phyloP scores from a whole-genome alignment of 2,329 filamentous ascomycete species.

The Paecilomyces fulvus region DNA sequence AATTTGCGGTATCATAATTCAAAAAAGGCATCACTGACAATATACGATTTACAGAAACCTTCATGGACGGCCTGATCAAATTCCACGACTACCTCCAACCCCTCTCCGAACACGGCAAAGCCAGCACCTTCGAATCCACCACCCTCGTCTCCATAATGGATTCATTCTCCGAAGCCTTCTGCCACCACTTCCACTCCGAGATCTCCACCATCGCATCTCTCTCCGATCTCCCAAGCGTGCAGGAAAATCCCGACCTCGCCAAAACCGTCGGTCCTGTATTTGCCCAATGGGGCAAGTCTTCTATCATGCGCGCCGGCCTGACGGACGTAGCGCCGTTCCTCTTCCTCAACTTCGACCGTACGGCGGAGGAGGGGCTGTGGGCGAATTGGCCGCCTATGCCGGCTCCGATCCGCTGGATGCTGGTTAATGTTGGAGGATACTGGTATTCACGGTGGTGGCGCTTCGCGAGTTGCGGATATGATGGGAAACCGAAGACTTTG shows the following conservation, averaged over 20 bases:
- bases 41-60: background rate
- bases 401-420: background rate
- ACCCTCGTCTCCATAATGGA: background rate
- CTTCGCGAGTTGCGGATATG: constrained; percentile 5
- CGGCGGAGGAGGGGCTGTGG: constrained; percentile 2
- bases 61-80: background rate
- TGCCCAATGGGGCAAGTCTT: constrained; percentile 3
- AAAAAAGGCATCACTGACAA: background rate
- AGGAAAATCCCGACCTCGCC: background rate
- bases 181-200: background rate
- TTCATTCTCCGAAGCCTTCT: background rate
- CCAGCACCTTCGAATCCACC: background rate
- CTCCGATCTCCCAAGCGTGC: background rate
- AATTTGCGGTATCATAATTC: background rate
- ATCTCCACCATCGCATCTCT: background rate
- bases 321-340: constrained; percentile 5
- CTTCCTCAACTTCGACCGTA: constrained; percentile 4
- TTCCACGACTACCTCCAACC: background rate
- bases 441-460: constrained; percentile 3
- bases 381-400: constrained; percentile 5
- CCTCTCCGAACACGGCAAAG: background rate
- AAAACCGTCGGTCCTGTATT: background rate
- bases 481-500: constrained; percentile 2
- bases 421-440: constrained; percentile 1
- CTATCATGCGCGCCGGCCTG: background rate